Evolutionary conservation across 2,329 filamentous ascomycete genomes (phyloP).

Genomic region (Pseudogymnoascus sp.): DNA sequence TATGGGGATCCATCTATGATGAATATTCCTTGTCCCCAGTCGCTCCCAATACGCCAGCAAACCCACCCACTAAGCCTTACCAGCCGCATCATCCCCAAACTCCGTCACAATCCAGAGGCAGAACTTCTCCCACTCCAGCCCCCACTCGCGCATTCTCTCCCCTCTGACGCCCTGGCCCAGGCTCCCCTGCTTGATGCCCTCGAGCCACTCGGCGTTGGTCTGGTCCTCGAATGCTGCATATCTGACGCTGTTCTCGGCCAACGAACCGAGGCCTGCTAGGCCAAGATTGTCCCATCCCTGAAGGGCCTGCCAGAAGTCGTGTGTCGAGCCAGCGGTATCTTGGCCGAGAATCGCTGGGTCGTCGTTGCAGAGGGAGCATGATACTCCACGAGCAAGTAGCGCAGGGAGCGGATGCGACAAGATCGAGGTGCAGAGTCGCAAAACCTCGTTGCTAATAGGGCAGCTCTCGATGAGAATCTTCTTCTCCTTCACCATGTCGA

Average conservation of each 20-base stretch:
- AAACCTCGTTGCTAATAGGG: slow-evolving; percentile 82
- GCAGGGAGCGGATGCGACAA: slow-evolving; percentile 74
- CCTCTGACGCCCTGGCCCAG: slow-evolving; percentile 65
- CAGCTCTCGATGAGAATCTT: slow-evolving; percentile 84
- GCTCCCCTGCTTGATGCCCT: slow-evolving; percentile 65
- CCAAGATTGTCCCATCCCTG: slow-evolving; percentile 91
- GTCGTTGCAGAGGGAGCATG: slow-evolving; percentile 81
- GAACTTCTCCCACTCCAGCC: slow-evolving; percentile 75
- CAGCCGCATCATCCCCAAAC: slow-evolving; percentile 43
- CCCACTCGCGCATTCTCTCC: slow-evolving; percentile 67
- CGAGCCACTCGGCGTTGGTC: slow-evolving; percentile 58
- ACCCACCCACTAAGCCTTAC: slow-evolving; percentile 1
- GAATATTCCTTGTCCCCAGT: not conserved
- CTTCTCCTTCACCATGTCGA: slow-evolving; percentile 83
- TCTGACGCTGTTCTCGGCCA: slow-evolving; percentile 87
- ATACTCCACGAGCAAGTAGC: slow-evolving; percentile 73
- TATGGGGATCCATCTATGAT: slow-evolving; percentile 2
- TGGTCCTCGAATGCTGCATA: slow-evolving; percentile 88
- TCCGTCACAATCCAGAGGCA: slow-evolving; percentile 84
- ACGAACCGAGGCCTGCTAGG: slow-evolving; percentile 71
- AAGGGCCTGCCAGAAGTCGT: slow-evolving; percentile 90
- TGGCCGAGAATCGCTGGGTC: slow-evolving; percentile 85
- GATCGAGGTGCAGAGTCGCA: slow-evolving; percentile 69
- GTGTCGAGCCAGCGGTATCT: slow-evolving; percentile 71
- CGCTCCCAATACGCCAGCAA: not conserved